These are phyloP conservation scores for Candida ponderosae DNA, from an alignment of 805 yeast genomes.

Conservation along the genomic window DNA sequence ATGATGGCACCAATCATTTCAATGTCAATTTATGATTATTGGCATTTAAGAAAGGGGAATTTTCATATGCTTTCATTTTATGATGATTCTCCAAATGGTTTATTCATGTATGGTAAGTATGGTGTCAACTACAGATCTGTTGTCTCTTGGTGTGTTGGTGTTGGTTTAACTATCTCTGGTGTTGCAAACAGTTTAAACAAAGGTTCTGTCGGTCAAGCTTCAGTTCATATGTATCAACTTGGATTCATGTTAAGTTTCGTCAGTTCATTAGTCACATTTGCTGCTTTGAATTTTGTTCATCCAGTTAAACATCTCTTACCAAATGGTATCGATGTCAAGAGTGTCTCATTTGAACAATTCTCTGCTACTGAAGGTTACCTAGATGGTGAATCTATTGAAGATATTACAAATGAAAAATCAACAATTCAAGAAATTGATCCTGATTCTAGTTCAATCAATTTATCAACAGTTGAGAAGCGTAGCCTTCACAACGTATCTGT, in stretches of 20 bases:
- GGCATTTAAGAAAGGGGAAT: slow-evolving; percentile 26
- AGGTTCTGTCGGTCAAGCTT: neutral
- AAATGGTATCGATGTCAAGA: neutral
- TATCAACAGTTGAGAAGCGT: neutral
- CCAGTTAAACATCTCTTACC: neutral
- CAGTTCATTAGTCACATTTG: neutral
- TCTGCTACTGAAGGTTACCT: neutral
- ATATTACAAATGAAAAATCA: neutral
- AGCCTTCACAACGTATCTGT: neutral
- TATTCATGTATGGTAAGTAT: slow-evolving; percentile 22
- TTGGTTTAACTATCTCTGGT: neutral
- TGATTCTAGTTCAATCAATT: neutral
- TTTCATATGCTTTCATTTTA: slow-evolving; percentile 19
- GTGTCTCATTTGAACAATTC: neutral
- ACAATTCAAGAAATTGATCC: neutral
- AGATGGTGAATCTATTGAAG: neutral
- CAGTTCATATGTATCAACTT: neutral
- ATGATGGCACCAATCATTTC: slow-evolving; percentile 30
- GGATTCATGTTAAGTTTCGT: neutral
- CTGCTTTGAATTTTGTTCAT: too few species aligned
- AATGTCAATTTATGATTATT: slow-evolving; percentile 32
- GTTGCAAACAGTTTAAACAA: neutral
- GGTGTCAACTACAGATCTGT: slow-evolving; percentile 32
- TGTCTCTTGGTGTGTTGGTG: slow-evolving; percentile 17
- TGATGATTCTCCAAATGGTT: slow-evolving; percentile 20